Evolutionary conservation across 2,329 filamentous ascomycete species (phyloP).

Genomic region (Cadophora luteo-olivacea): DNA sequence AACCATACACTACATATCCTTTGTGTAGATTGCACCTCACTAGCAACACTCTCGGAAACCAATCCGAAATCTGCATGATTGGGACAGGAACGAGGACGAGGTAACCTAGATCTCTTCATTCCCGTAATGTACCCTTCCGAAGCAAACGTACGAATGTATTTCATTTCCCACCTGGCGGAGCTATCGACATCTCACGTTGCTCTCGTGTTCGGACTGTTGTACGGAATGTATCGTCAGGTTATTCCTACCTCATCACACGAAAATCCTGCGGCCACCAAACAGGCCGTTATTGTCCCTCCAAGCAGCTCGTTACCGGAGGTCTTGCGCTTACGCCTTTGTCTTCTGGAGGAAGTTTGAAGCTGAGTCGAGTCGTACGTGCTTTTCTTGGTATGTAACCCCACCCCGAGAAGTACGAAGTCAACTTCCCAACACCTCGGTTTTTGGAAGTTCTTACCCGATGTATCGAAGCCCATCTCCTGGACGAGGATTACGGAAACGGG

Average conservation of each 20-base stretch:
- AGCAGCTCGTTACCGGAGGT: neutral
- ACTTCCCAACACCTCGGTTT: neutral
- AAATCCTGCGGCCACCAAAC: neutral
- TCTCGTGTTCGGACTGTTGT: neutral
- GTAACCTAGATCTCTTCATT: constrained; percentile 1
- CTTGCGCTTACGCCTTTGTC: neutral
- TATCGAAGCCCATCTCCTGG: neutral
- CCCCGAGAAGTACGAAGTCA: neutral
- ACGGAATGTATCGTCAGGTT: neutral
- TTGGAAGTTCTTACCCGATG: neutral
- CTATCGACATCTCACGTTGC: neutral
- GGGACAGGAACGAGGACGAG: constrained; percentile 1
- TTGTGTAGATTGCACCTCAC: neutral
- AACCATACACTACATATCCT: neutral
- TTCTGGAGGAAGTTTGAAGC: constrained; percentile 6
- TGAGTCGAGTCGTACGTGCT: neutral
- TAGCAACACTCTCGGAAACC: neutral
- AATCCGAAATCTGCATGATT: neutral
- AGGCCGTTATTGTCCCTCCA: constrained; percentile 9
- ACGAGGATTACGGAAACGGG: neutral
- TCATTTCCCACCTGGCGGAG: neutral
- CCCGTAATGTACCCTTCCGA: neutral
- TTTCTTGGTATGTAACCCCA: neutral
- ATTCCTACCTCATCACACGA: neutral
- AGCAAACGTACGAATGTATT: neutral